Base-by-base conservation (phyloP, 1,284 basidiomycete species). In the Porphyrellus sp. region DNA sequence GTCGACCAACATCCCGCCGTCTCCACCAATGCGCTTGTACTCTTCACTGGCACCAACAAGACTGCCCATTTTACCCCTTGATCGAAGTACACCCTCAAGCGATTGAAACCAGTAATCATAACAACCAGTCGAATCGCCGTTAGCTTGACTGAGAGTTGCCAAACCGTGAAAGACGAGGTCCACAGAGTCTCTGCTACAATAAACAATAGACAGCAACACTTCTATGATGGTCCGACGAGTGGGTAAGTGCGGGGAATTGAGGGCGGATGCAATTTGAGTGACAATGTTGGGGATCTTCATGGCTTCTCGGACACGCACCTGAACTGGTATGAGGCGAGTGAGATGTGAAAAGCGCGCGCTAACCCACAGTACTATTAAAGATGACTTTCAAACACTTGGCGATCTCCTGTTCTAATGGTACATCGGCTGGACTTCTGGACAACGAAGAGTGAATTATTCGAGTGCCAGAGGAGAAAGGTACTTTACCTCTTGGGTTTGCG, bases 31-130 rank as follows among this genome's bases (percentile, higher is more conserved):
- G 47, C 81, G 83, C 65, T 80, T 84, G 53, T 96, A 81, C 57
- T 97, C 92, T 31, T 95, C 91, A 60, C 93, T 95, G 9, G 93
- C 91, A 3, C 97, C 96, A 8, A 99, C 96, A 44, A 91, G 72
- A 65, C 90, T 96, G 2, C 96, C 96, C 93, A 98, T 96, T 69
- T 86, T 89, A 1, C 97, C 96, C 54, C 93, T 76, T 1, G 94
- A 93, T 41, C 85, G 81, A 13, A 98, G 78, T 5, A 84, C 83
- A 34, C 75, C 75, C 62, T 95, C 90, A 55, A 96, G 76, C 1
- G 88, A 86, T 58, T 85, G 85, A 69, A 99, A 91, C 95, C 93
- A 98, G 57, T 84, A 93, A 58, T 88, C 86, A 70, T 93, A 99
- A 39, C 73, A 80, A 28, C 78, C 77, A 31, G 69, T 68, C 12